Evolutionary conservation across 495 filamentous ascomycete species (phyloP).

Genomic region (Podospora conica): DNA sequence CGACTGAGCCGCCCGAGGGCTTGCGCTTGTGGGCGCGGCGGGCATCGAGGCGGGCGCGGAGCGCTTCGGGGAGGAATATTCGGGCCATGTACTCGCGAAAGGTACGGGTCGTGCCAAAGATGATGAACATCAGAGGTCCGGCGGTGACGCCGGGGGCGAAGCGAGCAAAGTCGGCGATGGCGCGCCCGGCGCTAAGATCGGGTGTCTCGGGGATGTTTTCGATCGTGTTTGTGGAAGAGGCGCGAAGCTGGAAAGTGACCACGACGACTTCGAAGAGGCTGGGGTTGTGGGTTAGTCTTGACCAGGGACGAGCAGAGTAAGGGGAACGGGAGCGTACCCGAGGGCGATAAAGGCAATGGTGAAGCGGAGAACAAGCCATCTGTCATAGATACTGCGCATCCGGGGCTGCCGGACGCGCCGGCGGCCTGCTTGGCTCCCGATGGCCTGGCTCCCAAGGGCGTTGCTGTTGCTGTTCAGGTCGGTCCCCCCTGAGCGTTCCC

Average conservation of each 20-base stretch:
- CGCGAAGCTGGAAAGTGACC: slow-evolving; percentile 36
- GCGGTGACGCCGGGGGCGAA: slow-evolving; percentile 41
- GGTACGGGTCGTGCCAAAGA: slow-evolving; percentile 39
- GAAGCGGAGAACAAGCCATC: slow-evolving; percentile 42
- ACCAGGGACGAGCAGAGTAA: not conserved
- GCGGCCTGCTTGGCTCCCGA: not conserved
- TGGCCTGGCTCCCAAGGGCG: slow-evolving; percentile 2
- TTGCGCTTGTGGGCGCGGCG: not conserved
- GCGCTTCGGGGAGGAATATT: not conserved
- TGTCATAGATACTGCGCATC: slow-evolving; percentile 38
- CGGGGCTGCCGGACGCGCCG: not conserved
- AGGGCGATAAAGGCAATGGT: slow-evolving; percentile 42
- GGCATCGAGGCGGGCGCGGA: not conserved
- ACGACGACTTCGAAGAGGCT: slow-evolving; percentile 38
- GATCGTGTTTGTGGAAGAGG: slow-evolving; percentile 28
- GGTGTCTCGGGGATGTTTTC: slow-evolving; percentile 30
- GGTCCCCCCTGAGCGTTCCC: slow-evolving; percentile 15
- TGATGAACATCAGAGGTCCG: slow-evolving; percentile 33
- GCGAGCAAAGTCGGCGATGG: slow-evolving; percentile 35
- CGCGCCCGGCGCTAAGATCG: slow-evolving; percentile 29
- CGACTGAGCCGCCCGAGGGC: not conserved
- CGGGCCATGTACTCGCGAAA: slow-evolving; percentile 20
- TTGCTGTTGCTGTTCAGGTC: not conserved
- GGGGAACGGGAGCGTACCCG: slow-evolving; percentile 16
- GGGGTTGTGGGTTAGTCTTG: not conserved